Evolutionary conservation across 768 basidiomycete species (phyloP).

Genomic region (Gelatoporia subvermispora): DNA sequence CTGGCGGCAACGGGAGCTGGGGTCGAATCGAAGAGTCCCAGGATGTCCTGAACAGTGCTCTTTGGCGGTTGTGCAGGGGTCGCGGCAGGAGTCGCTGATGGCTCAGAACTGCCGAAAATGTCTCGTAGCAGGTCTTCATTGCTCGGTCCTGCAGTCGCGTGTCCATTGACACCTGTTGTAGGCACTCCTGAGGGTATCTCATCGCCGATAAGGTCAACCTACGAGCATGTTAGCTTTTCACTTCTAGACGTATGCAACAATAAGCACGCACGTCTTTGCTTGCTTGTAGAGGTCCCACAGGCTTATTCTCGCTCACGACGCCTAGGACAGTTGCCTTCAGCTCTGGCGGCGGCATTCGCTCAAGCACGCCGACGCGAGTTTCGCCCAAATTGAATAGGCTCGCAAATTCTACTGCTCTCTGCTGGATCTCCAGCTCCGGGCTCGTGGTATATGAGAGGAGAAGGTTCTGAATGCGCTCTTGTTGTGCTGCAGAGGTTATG

Average conservation of each 20-base stretch:
- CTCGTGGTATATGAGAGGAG: slow-evolving; percentile 81
- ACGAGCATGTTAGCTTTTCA: slow-evolving; percentile 1
- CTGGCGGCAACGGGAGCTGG: slow-evolving; percentile 20
- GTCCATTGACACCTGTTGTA: slow-evolving; percentile 36
- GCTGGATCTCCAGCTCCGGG: slow-evolving; percentile 92
- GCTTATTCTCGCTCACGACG: slow-evolving; percentile 91
- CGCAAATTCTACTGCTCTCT: slow-evolving; percentile 93
- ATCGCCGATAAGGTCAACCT: slow-evolving; percentile 80
- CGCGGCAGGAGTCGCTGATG: slow-evolving; percentile 31
- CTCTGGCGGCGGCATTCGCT: slow-evolving; percentile 99
- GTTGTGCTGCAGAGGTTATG: slow-evolving; percentile 59
- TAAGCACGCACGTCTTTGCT: slow-evolving; percentile 57
- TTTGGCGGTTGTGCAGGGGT: slow-evolving; percentile 42
- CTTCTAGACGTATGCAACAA: slow-evolving; percentile 1
- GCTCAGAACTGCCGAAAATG: slow-evolving; percentile 69
- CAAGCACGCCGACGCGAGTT: slow-evolving; percentile 79
- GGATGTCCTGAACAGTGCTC: slow-evolving; percentile 81
- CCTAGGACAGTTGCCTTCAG: slow-evolving; percentile 96
- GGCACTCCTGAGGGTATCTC: slow-evolving; percentile 44
- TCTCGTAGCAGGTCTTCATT: slow-evolving; percentile 89
- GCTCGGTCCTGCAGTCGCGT: slow-evolving; percentile 41
- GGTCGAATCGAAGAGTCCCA: slow-evolving; percentile 65
- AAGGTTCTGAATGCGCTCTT: slow-evolving; percentile 74
- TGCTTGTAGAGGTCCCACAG: slow-evolving; percentile 84
- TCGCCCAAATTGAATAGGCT: slow-evolving; percentile 75